Evolutionary conservation across 2,329 filamentous ascomycete genomes (phyloP), one percentile per base, ranked within the genome.

Genomic region (Colletotrichum australisinense): DNA sequence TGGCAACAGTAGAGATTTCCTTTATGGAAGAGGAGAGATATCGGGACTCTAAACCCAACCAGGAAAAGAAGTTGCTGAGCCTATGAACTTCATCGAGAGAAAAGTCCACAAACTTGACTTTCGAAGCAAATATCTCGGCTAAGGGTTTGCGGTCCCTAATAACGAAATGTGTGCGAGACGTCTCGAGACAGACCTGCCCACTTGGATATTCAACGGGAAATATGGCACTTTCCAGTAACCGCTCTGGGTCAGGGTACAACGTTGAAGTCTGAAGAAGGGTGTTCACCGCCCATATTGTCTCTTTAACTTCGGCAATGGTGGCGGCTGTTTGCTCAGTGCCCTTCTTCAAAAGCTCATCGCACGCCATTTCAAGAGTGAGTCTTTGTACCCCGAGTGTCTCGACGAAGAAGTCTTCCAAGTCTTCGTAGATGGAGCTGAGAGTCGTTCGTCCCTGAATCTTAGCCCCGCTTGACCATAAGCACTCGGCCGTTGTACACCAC

Each of bases 31-130:
- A 38, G 1, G 83, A 85, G 1, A 86, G 46, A 63, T 80, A 83
- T 3, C 81, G 77, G 0, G 63, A 26, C 6, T 79, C 77, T 0
- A 86, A 71, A 0, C 76, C 69, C 2, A 76, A 57, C 84, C 84
- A 86, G 0, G 75, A 52, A 3, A 85, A 22, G 6, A 85, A 80
- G 1, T 77, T 77, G 3, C 67, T 67, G 1, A 86, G 69, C 0
- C 67, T 72, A 2, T 70, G 74, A 4, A 83, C 75, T 1, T 85
- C 81, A 7, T 83, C 77, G 2, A 84, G 59, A 0, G 58, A 74
- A 63, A 84, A 85, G 68, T 84, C 82, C 0, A 86, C 75, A 2
- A 82, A 69, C 59, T 80, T 83, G 4, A 80, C 78, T 12, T 70
- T 76, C 5, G 64, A 24, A 0, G 62, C 24, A 60, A 86, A 86